These are phyloP conservation scores for Tardiomyces blankii DNA, from an alignment of 1,139 yeast species.

Conservation along the genomic window DNA sequence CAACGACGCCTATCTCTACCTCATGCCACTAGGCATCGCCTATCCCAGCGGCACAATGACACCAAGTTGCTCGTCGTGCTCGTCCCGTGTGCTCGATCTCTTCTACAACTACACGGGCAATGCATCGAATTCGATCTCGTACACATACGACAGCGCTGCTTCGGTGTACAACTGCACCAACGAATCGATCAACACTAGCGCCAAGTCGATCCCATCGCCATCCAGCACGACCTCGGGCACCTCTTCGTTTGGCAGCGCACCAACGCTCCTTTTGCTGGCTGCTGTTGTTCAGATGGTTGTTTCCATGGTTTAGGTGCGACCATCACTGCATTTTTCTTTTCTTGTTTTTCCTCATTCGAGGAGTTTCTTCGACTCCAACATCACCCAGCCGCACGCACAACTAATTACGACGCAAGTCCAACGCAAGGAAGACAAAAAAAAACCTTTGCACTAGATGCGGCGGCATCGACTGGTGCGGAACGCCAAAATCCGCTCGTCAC, in stretches of 20 bases:
- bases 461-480: no score
- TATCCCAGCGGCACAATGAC: constrained; percentile 12
- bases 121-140: constrained; percentile 13
- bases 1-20: constrained; percentile 22
- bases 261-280: neutral
- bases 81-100: constrained; percentile 16
- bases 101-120: constrained; percentile 17
- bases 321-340: no score
- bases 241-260: neutral
- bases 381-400: no score
- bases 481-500: no score
- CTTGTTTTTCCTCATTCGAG: no score
- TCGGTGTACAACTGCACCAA: constrained; percentile 11
- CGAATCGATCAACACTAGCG: constrained; percentile 10
- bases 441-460: no score
- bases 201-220: constrained; percentile 7
- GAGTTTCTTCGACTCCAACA: no score
- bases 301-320: no score
- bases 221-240: neutral
- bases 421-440: no score
- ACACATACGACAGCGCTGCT: constrained; percentile 21
- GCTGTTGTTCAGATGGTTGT: neutral
- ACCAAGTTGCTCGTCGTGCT: constrained; percentile 20
- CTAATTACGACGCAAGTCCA: no score
- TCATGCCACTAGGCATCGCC: constrained; percentile 20